Evolutionary conservation across 768 basidiomycete genomes (phyloP).

Genomic region (Auricularia auricula-judae): DNA sequence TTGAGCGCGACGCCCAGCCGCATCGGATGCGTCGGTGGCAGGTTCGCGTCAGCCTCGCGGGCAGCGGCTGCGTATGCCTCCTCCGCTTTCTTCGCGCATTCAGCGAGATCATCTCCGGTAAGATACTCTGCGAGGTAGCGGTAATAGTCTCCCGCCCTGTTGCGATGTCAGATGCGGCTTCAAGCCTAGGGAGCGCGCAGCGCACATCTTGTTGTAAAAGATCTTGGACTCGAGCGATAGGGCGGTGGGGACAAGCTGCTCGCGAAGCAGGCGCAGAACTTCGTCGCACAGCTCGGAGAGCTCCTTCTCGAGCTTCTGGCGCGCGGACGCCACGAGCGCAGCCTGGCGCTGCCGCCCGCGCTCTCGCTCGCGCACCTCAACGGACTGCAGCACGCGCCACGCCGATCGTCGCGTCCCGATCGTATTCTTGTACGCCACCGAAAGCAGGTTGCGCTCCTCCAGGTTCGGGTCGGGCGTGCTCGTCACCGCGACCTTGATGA

Average conservation of each 20-base stretch:
- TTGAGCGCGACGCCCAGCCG: slow-evolving; percentile 97
- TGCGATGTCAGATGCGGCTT: slow-evolving; percentile 1
- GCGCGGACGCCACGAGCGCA: slow-evolving; percentile 93
- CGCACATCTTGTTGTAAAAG: slow-evolving; percentile 99
- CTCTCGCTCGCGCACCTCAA: slow-evolving; percentile 98
- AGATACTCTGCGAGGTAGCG: slow-evolving; percentile 98
- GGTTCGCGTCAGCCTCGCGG: slow-evolving; percentile 91
- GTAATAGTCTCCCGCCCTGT: slow-evolving; percentile 98
- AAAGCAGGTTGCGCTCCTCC: slow-evolving; percentile 95
- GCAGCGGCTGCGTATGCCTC: slow-evolving; percentile 97
- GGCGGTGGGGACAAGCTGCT: slow-evolving; percentile 95
- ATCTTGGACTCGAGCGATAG: slow-evolving; percentile 96
- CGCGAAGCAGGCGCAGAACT: slow-evolving; percentile 93
- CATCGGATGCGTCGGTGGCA: slow-evolving; percentile 94
- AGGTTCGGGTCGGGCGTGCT: slow-evolving; percentile 97
- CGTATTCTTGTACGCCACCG: slow-evolving; percentile 98
- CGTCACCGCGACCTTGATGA: slow-evolving; percentile 98
- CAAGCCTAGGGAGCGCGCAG: slow-evolving; percentile 2
- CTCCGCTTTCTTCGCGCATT: slow-evolving; percentile 93
- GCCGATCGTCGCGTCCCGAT: slow-evolving; percentile 97
- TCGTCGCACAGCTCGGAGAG: slow-evolving; percentile 98
- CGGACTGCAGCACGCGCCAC: slow-evolving; percentile 96
- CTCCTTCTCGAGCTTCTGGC: slow-evolving; percentile 95
- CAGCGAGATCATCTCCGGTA: slow-evolving; percentile 94
- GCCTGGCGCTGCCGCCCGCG: slow-evolving; percentile 97